Base-by-base conservation (phyloP, 139 green algal genomes). In the Diplosphaera chodatii region DNA sequence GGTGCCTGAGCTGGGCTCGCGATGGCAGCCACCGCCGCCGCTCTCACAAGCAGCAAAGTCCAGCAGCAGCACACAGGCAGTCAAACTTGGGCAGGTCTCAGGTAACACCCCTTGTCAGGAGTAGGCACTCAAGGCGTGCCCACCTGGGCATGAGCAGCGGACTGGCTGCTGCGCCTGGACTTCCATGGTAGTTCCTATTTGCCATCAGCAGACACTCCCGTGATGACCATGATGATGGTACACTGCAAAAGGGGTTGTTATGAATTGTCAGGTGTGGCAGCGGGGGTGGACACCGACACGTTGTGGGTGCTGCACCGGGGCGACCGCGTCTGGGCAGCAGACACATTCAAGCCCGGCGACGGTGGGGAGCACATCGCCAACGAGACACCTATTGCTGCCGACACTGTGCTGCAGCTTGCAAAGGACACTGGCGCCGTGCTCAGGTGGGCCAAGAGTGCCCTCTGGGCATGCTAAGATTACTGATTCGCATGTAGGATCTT, bases 241-340 rank as follows among this genome's bases (percentile, higher is more conserved):
- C 37, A 21, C 10, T 8, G 37, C n/a, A n/a, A n/a, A n/a, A n/a
- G n/a, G n/a, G n/a, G 37, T 48, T 48, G 37, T 20, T 48, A 10
- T 10, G 8, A 48, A 48, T 48, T 6, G 8, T 10, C 48, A 59
- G 48, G 48, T 25, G 48, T 59, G 10, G 48, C 48, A 5, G 48
- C 48, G 48, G 48, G 48, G 13, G 48, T 59, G 72, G 48, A 70
- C 3, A 76, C 90, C 65, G 82, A 79, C 33, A 78, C 70, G 3
- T 1, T 96, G 21, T 94, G 87, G 87, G 84, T 81, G n/a, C 77
- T 96, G 28, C 85, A 91, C 73, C 76, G 90, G 6, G 89, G 69
- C 0, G 56, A 55, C 0, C 78, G 82, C 8, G 41, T 81, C 22
- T 95, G 89, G 90, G 70, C 78, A 5, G 25, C 6, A 1, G 66